Percentiles rank a stretch among this genome's conserved stretches.
Conservation (phyloP, 192 early-diverging fungal genomes). For the Dissophora ornata region DNA sequence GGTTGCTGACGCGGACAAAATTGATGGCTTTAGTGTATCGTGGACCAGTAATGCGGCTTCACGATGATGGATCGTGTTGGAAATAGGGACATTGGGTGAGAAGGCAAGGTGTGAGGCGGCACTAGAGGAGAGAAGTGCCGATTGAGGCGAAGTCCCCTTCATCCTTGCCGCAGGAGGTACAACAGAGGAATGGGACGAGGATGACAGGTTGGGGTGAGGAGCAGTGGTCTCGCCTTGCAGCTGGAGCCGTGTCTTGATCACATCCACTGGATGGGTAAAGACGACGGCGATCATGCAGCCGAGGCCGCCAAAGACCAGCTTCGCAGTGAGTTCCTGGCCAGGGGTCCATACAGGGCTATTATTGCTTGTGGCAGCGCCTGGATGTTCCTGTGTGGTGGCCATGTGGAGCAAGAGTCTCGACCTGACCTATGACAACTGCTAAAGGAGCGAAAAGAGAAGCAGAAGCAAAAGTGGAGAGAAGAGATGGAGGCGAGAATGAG, state of each 20-base stretch:
- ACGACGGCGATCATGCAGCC: slow-evolving; percentile 51
- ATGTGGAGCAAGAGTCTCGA: too few species aligned
- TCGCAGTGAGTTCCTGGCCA: slow-evolving; percentile 38
- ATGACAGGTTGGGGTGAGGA: background rate
- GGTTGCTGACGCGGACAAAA: background rate
- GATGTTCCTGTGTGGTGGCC: too few species aligned
- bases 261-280: slow-evolving; percentile 52
- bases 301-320: slow-evolving; percentile 46
- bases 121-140: background rate
- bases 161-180: background rate
- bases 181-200: background rate
- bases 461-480: too few species aligned
- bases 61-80: slow-evolving; percentile 13
- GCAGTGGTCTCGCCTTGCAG: slow-evolving; percentile 47
- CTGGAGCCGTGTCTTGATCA: slow-evolving; percentile 56
- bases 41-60: slow-evolving; percentile 19
- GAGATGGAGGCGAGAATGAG: background rate
- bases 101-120: slow-evolving; percentile 11
- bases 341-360: slow-evolving; percentile 34
- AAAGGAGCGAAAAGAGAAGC: too few species aligned
- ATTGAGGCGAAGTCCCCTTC: background rate
- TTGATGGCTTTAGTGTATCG: background rate
- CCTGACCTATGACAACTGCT: too few species aligned
- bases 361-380: background rate
- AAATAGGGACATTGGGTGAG: background rate